Evolutionary conservation across 139 green algal species (phyloP), one percentile per base, ranked within the genome.

Genomic region (Chlorella sp.): DNA sequence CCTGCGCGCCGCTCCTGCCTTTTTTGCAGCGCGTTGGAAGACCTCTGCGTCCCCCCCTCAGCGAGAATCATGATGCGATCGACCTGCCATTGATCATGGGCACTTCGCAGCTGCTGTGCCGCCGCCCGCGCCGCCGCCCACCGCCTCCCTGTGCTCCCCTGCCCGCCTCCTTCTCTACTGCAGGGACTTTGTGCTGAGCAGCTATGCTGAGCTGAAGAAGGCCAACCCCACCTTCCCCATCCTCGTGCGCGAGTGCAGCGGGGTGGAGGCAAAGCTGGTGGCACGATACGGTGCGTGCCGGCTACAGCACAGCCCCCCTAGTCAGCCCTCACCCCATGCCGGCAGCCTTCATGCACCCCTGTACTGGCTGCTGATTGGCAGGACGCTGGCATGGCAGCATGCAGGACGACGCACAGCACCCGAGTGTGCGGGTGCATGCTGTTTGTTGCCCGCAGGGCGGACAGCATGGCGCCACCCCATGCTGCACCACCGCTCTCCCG

Each of bases 151-250:
- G 36, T 12, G 12, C 19, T 61, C 21, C 1, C 22, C n/a, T 34
- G 26, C 19, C 12, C n/a, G 3, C 42, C 2, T 76, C 4, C 28
- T 9, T 0, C 34, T 57, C 16, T 26, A 42, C 4, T 75, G 86
- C 94, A 98, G 96, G 90, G 95, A 99, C 14, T 99, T 98, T 69
- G 79, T 98, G 1, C 34, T 96, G 3, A 89, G 90, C 40, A 96
- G 95, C 80, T 98, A 98, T 68, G 91, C 94, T 36, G 97, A 98
- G 71, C 92, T 98, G 32, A 98, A 99, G 93, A 97, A 96, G 89
- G 94, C 93, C 77, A 98, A 99, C 91, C 97, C 97, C 12, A 92
- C 92, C 22, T 97, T 98, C 68, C 97, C 97, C 26, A 96, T 98
- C 79, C 93, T 99, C 0, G 93, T 98, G 1, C 94, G 97, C 11